Conservation (phyloP, 805 yeast species). For the Ogataea allantospora region DNA sequence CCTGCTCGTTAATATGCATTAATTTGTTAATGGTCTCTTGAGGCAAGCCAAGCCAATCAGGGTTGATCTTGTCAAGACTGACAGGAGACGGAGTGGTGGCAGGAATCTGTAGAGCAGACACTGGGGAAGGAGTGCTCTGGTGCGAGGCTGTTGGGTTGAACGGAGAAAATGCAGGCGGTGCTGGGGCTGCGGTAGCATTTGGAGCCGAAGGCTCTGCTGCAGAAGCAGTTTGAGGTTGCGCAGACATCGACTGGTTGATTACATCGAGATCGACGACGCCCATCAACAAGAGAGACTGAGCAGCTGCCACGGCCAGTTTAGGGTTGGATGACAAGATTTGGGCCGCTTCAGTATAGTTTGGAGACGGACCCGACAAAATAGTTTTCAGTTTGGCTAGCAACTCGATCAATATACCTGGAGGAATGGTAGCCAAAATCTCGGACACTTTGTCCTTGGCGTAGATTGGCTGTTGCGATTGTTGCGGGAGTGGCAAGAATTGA, state of each 20-base stretch:
- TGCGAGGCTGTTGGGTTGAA: conserved; percentile 19
- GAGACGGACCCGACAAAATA: conserved; percentile 49
- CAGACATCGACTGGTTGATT: conserved; percentile 52
- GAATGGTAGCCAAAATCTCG: conserved; percentile 57
- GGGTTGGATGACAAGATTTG: conserved; percentile 54
- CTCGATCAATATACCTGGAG: conserved; percentile 71
- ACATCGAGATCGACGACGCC: conserved; percentile 70
- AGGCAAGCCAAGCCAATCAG: conserved; percentile 50
- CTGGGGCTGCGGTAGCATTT: conserved; percentile 10
- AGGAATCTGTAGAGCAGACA: conserved; percentile 18
- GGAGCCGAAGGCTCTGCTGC: conserved; percentile 6
- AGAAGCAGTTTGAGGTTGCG: conserved; percentile 3
- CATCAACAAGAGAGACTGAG: conserved; percentile 74
- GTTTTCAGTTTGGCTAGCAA: conserved; percentile 64
- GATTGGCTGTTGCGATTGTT: conserved; percentile 30
- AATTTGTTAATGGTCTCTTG: conserved; percentile 50
- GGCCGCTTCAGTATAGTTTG: conserved; percentile 49
- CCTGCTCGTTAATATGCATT: conserved; percentile 50
- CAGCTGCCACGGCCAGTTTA: conserved; percentile 60
- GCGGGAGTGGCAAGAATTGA: conserved; percentile 51
- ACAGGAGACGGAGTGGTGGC: conserved; percentile 17
- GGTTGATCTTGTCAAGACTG: conserved; percentile 25
- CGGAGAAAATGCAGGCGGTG: conserved; percentile 19
- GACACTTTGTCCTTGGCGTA: conserved; percentile 57
- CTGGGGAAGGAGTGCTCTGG: conserved; percentile 21